Evolutionary conservation across 139 green algal species (phyloP).

Genomic region (Micromonas commoda): DNA sequence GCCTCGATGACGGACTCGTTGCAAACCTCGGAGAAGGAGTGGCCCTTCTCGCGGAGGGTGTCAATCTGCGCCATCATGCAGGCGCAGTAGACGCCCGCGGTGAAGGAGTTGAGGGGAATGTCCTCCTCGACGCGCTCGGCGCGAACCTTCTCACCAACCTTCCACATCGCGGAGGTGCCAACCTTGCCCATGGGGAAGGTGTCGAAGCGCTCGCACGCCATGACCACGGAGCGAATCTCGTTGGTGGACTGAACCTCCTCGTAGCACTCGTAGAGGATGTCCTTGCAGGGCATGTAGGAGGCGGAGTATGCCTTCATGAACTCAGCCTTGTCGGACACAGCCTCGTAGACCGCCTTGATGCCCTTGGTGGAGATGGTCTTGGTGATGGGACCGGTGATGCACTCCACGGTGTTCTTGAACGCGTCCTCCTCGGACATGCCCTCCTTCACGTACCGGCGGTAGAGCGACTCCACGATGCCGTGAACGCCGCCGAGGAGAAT

Average conservation of each 20-base stretch:
- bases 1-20: conserved; percentile 99
- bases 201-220: conserved; percentile 82
- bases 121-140: conserved; percentile 66
- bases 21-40: conserved; percentile 98
- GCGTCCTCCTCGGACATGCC: conserved; percentile 77
- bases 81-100: conserved; percentile 92
- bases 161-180: conserved; percentile 96
- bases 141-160: conserved; percentile 86
- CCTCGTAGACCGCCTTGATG: conserved; percentile 94
- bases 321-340: conserved; percentile 72
- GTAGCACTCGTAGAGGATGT: conserved; percentile 98
- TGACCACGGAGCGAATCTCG: conserved; percentile 95
- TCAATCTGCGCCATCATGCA: conserved; percentile 93
- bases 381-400: conserved; percentile 93
- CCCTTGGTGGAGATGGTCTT: conserved; percentile 88
- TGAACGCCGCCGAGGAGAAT: conserved; percentile 97
- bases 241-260: conserved; percentile 97
- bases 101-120: conserved; percentile 97
- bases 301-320: conserved; percentile 84
- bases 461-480: conserved; percentile 95
- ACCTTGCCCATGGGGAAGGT: conserved; percentile 99
- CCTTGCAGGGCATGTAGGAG: conserved; percentile 79
- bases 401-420: conserved; percentile 93
- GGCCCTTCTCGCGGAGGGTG: conserved; percentile 83
- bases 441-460: conserved; percentile 71